Conservation (phyloP, 1,139 yeast species). For the Blastobotrys raffinosifermentans region DNA sequence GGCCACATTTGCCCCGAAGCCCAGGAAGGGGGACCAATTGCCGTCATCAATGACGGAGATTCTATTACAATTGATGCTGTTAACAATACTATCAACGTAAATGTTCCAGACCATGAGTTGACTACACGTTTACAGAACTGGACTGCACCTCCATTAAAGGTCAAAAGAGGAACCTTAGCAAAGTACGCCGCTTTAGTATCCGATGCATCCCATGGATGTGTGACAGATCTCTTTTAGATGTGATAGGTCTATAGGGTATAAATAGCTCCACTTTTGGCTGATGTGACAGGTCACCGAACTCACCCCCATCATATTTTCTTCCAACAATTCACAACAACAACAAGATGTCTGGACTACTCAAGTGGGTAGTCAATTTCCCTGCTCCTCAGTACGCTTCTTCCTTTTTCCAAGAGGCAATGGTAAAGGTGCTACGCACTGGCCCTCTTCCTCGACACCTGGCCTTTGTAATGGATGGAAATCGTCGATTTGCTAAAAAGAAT, state of each 20-base stretch:
- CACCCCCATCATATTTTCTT: no score
- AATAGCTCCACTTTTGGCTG: no score
- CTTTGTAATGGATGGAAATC: constrained; percentile 94
- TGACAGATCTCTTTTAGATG: constrained; percentile 44
- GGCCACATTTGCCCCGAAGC: constrained; percentile 95
- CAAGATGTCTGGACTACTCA: constrained; percentile 10
- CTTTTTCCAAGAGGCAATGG: constrained; percentile 23
- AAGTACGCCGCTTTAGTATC: constrained; percentile 74
- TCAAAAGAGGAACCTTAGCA: constrained; percentile 74
- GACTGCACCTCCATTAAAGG: constrained; percentile 71
- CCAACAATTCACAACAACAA: no score
- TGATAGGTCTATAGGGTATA: background rate
- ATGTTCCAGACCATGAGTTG: constrained; percentile 57
- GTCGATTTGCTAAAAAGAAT: constrained; percentile 71
- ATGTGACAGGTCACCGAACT: no score
- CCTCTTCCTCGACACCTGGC: constrained; percentile 89
- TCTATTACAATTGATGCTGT: constrained; percentile 79
- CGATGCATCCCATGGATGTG: constrained; percentile 85
- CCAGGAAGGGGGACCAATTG: constrained; percentile 91
- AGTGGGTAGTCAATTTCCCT: constrained; percentile 23
- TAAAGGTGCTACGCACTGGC: constrained; percentile 52
- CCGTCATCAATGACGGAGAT: constrained; percentile 78
- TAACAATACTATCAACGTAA: constrained; percentile 66
- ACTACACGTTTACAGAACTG: constrained; percentile 64
- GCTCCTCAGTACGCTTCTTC: constrained; percentile 20